Percentiles rank a stretch among this genome's conserved stretches.
Conservation (phyloP, 2,329 filamentous ascomycete species). For the Penicillium oxalicum region DNA sequence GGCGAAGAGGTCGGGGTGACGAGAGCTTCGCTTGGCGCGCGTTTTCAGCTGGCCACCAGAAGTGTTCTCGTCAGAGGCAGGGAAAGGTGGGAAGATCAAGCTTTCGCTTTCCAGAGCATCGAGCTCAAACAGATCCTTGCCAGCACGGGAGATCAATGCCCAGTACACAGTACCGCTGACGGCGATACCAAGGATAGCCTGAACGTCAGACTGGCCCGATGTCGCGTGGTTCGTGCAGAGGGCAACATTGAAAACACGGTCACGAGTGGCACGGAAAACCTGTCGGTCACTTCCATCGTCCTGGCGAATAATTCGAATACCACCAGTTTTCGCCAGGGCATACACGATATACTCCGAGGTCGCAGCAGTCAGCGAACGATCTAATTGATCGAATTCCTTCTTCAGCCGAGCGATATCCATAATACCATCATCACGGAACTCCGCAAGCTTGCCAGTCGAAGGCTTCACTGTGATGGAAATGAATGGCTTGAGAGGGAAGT, state of each 20-base stretch:
- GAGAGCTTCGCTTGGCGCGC: conserved; percentile 79
- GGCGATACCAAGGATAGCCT: conserved; percentile 85
- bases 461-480: conserved; percentile 71
- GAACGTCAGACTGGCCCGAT: conserved; percentile 53
- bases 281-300: conserved; percentile 88
- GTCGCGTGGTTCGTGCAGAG: conserved; percentile 63
- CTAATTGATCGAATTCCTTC: conserved; percentile 96
- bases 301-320: conserved; percentile 87
- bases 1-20: conserved; percentile 88
- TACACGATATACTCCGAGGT: conserved; percentile 91
- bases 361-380: conserved; percentile 85
- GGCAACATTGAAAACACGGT: conserved; percentile 91
- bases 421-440: conserved; percentile 69
- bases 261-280: conserved; percentile 82
- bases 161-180: conserved; percentile 97
- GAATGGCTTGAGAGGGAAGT: conserved; percentile 95
- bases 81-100: conserved; percentile 82
- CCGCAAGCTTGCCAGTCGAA: conserved; percentile 45
- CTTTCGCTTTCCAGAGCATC: conserved; percentile 76
- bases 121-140: conserved; percentile 73
- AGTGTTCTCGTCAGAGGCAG: conserved; percentile 79
- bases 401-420: conserved; percentile 92
- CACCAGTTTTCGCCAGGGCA: conserved; percentile 86
- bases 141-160: conserved; percentile 69
- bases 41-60: conserved; percentile 94